These are phyloP conservation scores for Chaetomidium leptoderma DNA, from an alignment of 495 filamentous ascomycete genomes.

Conservation along the genomic window DNA sequence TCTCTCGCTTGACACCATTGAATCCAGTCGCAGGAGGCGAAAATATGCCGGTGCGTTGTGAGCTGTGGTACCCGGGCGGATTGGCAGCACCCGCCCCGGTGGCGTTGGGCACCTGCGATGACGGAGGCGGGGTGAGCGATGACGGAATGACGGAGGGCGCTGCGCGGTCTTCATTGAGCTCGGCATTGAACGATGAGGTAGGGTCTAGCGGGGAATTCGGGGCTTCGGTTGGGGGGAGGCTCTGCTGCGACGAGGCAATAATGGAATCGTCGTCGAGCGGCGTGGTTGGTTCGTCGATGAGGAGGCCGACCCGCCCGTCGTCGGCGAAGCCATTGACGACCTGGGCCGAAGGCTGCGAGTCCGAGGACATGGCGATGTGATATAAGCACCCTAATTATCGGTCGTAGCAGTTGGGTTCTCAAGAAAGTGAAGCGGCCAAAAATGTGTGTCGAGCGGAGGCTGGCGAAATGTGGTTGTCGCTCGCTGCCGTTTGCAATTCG, in stretches of 20 bases:
- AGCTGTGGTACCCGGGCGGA: conserved; percentile 43
- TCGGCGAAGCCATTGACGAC: conserved; percentile 26
- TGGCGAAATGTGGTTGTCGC: not conserved
- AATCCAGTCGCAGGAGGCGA: conserved; percentile 56
- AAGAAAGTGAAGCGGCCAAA: not conserved
- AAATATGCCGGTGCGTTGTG: conserved; percentile 41
- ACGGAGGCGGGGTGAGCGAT: conserved; percentile 70
- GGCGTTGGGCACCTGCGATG: conserved; percentile 56
- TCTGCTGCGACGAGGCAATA: conserved; percentile 37
- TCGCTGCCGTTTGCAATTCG: conserved; percentile 3
- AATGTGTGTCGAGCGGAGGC: not conserved
- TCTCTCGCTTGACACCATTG: conserved; percentile 48
- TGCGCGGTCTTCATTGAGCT: conserved; percentile 38
- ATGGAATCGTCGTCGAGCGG: conserved; percentile 35
- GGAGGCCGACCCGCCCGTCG: conserved; percentile 23
- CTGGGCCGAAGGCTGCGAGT: conserved; percentile 27
- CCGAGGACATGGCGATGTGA: conserved; percentile 19
- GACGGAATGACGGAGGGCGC: conserved; percentile 40
- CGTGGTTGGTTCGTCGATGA: conserved; percentile 37
- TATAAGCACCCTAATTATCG: not conserved
- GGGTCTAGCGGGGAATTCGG: conserved; percentile 41
- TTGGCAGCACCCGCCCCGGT: conserved; percentile 28
- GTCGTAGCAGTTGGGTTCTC: not conserved
- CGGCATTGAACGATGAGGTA: conserved; percentile 35
- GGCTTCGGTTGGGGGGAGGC: conserved; percentile 43